phyloP scores from a whole-genome alignment of 176 grass and related monocot genomes.

The Typha latifolia region DNA sequence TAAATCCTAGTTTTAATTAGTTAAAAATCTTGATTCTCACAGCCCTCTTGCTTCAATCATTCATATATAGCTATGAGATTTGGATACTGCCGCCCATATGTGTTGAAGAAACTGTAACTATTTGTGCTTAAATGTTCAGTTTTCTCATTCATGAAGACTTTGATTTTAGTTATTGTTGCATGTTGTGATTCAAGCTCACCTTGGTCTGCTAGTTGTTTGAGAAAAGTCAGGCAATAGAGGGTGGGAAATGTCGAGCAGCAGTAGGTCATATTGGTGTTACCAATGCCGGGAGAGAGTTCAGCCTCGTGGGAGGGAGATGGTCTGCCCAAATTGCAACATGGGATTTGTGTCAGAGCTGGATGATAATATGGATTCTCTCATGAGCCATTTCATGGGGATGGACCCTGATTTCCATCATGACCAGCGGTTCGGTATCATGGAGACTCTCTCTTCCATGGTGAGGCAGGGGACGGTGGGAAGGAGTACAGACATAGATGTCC shows the following conservation, averaged over 20 bases:
- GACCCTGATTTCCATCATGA: constrained; percentile 61
- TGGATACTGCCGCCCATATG: too few relatives aligned
- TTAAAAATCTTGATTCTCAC: too few relatives aligned
- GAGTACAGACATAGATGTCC: constrained; percentile 42
- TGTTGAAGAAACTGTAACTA: too few relatives aligned
- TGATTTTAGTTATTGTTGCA: background rate
- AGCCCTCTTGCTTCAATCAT: too few relatives aligned
- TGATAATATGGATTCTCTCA: constrained; percentile 40
- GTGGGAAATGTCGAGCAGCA: background rate
- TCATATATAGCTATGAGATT: too few relatives aligned
- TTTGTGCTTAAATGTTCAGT: too few relatives aligned
- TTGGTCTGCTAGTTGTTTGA: background rate
- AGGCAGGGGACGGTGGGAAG: constrained; percentile 53
- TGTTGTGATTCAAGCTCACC: background rate
- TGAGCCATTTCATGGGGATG: constrained; percentile 50
- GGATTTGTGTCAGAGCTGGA: constrained; percentile 71
- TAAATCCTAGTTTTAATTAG: too few relatives aligned
- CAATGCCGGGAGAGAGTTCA: constrained; percentile 62
- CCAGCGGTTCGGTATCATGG: constrained; percentile 59
- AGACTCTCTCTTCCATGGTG: constrained; percentile 66
- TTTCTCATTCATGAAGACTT: background rate
- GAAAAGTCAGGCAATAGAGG: background rate
- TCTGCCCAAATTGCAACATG: constrained; percentile 70
- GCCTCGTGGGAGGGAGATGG: constrained; percentile 46
- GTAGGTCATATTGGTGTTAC: constrained; percentile 70